Conservation (phyloP, 306 rosid species). For the Glycine soja region DNA sequence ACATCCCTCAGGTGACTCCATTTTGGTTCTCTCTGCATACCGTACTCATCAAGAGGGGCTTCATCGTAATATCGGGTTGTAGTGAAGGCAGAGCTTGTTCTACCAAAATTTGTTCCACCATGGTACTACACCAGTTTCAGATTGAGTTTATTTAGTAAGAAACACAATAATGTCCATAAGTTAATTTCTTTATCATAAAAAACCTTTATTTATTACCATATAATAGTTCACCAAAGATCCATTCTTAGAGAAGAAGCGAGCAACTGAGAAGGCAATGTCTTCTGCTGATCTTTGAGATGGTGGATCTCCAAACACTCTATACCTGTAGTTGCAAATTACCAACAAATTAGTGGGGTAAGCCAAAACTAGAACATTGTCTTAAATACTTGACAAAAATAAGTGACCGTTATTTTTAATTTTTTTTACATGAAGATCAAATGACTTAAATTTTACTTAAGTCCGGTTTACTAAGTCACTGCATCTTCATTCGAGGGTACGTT, state of each 20-base stretch:
- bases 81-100: conserved; percentile 78
- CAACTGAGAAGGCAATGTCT: conserved; percentile 85
- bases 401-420: too few species aligned
- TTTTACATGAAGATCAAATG: too few species aligned
- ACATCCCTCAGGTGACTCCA: conserved; percentile 84
- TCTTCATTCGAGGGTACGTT: too few species aligned
- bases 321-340: conserved; percentile 58
- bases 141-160: too few species aligned
- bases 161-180: too few species aligned
- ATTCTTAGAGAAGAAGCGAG: conserved; percentile 84
- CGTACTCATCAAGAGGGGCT: conserved; percentile 95
- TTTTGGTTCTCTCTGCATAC: conserved; percentile 87
- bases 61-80: conserved; percentile 94
- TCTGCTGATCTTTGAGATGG: conserved; percentile 96
- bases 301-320: conserved; percentile 89
- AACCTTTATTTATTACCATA: conserved; percentile 57
- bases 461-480: too few species aligned
- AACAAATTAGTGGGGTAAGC: conserved; percentile 4
- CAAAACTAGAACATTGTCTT: background rate
- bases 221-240: conserved; percentile 87
- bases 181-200: too few species aligned
- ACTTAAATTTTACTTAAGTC: too few species aligned
- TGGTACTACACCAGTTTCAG: conserved; percentile 72
- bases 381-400: too few species aligned
- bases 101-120: conserved; percentile 96